Base-by-base conservation (phyloP, 768 basidiomycete species). In the Tephrocybe sp. region DNA sequence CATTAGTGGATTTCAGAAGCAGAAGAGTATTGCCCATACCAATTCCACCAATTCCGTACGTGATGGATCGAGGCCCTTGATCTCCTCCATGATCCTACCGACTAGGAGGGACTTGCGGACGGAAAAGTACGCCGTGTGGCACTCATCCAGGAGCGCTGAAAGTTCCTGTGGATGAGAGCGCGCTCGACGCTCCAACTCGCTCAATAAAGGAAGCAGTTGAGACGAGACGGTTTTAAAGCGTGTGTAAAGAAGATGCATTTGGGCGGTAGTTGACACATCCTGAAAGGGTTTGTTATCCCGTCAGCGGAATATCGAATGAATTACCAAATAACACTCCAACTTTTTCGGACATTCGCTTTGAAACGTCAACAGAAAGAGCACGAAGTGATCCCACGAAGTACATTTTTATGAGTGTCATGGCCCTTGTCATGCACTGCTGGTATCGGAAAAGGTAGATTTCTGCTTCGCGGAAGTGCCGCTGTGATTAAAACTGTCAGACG, bases 371-470 rank as follows among this genome's bases (percentile, higher is more conserved):
- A 1, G 88, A 83, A 10, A 97, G 76, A 0, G 88, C 84, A 34
- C 88, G 79, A 5, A 98, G 73, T 7, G 90, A 88, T 4, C 86
- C 88, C 5, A 96, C 85, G 62, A 97, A 98, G 70, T 89, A 94
- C 85, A 98, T 95, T 69, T 91, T 96, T 73, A 98, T 92, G 38
- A 99, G 79, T 0, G 95, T 98, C 96, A 98, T 98, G 9, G 93
- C 90, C 23, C 97, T 84, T 0, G 93, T 97, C 82, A 98, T 88
- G 66, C 97, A 99, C 68, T 99, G 97, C 62, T 97, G 96, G 69
- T 95, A 98, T 20, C 97, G 85, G 25, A 99, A 78, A n/a, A 97
- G 74, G 66, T 97, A 98, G 17, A 99, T 75, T 60, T 98, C 93
- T 7, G 93, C 86, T 72, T 98, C 97, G 57, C 81, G 81, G 71